phyloP scores from a whole-genome alignment of 345 rosid genomes.

The sweet orange (Citrus sinensis) region DVS_A1.0 CM039161.1:11042001-11042500 shows the following conservation, averaged over 20 bases:
- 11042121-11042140: too few species aligned
- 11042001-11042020: too few species aligned
- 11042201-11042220: neutral
- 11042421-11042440: neutral
- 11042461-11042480: constrained; percentile 5
- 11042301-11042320: constrained; percentile 8
- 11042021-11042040: too few species aligned
- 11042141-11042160: too few species aligned
- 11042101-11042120: too few species aligned
- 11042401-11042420: constrained; percentile 5
- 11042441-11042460: neutral
- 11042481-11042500: constrained; percentile 17
- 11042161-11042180: too few species aligned
- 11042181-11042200: too few species aligned
- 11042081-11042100: too few species aligned
- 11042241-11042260: neutral
- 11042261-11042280: neutral
- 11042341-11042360: neutral
- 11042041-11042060: too few species aligned
- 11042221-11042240: neutral
- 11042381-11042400: constrained; percentile 8
- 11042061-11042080: too few species aligned
- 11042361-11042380: neutral
- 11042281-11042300: constrained; percentile 6
- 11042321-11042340: neutral